A percentile compares a stretch with the other conserved stretches of the same genome.
These are phyloP conservation scores for Nematocida sp. DNA, from an alignment of 371 early-diverging fungal species.

Conservation along the genomic window DNA sequence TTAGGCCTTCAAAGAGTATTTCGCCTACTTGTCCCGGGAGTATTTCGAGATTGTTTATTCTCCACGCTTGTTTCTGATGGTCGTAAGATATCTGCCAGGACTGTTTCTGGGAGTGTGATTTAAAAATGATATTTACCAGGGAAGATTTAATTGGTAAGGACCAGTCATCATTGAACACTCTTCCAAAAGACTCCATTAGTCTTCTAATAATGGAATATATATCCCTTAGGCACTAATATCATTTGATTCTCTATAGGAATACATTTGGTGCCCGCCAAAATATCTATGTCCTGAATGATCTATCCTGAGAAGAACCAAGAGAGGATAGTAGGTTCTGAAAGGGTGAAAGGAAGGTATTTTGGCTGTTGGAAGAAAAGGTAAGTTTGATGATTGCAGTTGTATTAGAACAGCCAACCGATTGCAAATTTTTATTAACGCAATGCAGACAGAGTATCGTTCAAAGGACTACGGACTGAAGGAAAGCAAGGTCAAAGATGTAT, in stretches of 20 bases:
- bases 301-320: too few species aligned
- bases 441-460: slow-evolving; percentile 41
- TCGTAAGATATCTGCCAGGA: not conserved
- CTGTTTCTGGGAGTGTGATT: not conserved
- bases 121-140: not conserved
- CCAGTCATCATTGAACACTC: slow-evolving; percentile 13
- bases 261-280: too few species aligned
- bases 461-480: slow-evolving; percentile 35
- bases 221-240: too few species aligned
- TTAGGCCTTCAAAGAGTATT: not conserved
- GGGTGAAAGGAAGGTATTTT: too few species aligned
- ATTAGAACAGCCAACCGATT: not conserved
- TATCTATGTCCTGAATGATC: too few species aligned
- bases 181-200: not conserved
- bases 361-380: too few species aligned
- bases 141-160: not conserved
- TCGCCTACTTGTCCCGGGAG: not conserved
- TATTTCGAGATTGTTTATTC: not conserved
- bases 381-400: too few species aligned
- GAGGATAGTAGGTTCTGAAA: too few species aligned
- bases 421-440: slow-evolving; percentile 27
- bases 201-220: too few species aligned
- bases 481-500: not conserved
- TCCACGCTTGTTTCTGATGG: not conserved
- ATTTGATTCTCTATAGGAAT: too few species aligned